Conservation (phyloP, 768 basidiomycete species). For the Pleurotus salmoneostramineus region DNA sequence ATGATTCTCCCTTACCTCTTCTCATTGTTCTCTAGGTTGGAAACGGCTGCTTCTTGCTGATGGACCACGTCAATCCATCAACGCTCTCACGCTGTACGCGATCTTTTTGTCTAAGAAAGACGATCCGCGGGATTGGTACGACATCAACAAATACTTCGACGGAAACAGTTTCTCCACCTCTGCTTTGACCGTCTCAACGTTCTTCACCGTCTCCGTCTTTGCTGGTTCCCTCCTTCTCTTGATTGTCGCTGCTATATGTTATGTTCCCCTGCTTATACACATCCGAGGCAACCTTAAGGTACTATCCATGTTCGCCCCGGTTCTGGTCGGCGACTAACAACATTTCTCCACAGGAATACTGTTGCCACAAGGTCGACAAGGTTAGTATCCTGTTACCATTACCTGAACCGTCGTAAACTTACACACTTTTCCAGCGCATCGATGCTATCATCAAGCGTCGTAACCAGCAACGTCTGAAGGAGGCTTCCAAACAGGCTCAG, state of each 20-base stretch:
- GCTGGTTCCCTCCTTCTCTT: slow-evolving; percentile 78
- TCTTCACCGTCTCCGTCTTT: slow-evolving; percentile 89
- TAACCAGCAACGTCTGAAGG: slow-evolving; percentile 79
- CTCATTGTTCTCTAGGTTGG: slow-evolving; percentile 27
- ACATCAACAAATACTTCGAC: slow-evolving; percentile 75
- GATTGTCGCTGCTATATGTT: slow-evolving; percentile 80
- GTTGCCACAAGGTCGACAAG: slow-evolving; percentile 99
- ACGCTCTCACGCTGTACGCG: slow-evolving; percentile 93
- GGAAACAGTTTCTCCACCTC: slow-evolving; percentile 76
- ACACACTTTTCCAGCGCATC: slow-evolving; percentile 61
- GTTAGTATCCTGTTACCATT: slow-evolving; percentile 29
- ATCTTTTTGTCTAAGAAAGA: slow-evolving; percentile 64
- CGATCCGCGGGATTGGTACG: slow-evolving; percentile 52
- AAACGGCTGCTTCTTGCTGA: slow-evolving; percentile 70
- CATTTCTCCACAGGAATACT: slow-evolving; percentile 69
- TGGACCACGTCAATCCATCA: slow-evolving; percentile 96
- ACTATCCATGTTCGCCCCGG: slow-evolving; percentile 8
- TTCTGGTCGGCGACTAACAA: neutral
- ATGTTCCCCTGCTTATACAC: slow-evolving; percentile 91
- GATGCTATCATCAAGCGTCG: slow-evolving; percentile 89
- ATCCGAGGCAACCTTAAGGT: slow-evolving; percentile 98
- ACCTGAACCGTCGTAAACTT: neutral
- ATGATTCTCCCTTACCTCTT: neutral
- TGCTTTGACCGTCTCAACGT: slow-evolving; percentile 80
- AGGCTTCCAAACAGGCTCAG: slow-evolving; percentile 77